Evolutionary conservation across 192 early-diverging fungal genomes (phyloP).

Genomic region (Umbelopsis ramanniana): DNA sequence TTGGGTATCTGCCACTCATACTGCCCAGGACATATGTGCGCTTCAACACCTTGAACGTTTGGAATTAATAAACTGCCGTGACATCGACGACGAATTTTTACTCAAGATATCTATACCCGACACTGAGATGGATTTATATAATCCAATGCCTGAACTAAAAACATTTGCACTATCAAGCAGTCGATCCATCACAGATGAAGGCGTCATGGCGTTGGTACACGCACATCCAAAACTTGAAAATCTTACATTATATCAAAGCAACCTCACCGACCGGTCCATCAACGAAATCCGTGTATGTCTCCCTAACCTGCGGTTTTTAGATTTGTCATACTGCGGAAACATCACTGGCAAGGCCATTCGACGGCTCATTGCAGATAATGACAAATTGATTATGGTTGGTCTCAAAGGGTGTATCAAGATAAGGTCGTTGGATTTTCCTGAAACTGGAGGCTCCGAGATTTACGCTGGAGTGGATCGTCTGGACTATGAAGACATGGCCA

Average conservation of each 20-base stretch:
- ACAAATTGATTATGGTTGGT: not conserved
- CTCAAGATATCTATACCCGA: conserved; percentile 15
- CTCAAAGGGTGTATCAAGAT: conserved; percentile 11
- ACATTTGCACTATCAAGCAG: conserved; percentile 17
- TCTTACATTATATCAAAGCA: conserved; percentile 13
- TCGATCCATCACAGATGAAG: conserved; percentile 2
- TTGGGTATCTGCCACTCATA: conserved; percentile 6
- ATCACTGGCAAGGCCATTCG: not conserved
- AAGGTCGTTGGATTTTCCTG: not conserved
- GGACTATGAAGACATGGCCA: not conserved
- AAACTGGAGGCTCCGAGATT: not conserved
- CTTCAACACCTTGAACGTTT: not conserved
- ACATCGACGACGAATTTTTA: conserved; percentile 8
- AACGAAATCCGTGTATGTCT: conserved; percentile 8
- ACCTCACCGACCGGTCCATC: not conserved
- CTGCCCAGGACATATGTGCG: conserved; percentile 9
- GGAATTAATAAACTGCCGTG: conserved; percentile 12
- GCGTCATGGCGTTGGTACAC: conserved; percentile 7
- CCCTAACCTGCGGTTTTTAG: not conserved
- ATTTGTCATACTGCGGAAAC: conserved; percentile 3
- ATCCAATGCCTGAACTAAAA: not conserved
- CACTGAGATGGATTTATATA: conserved; percentile 10
- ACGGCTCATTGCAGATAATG: not conserved
- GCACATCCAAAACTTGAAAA: conserved; percentile 9
- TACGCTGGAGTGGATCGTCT: conserved; percentile 3